These are phyloP conservation scores for Phialocephala subalpina DNA, from an alignment of 2,329 filamentous ascomycete species.

Conservation along the genomic window DNA sequence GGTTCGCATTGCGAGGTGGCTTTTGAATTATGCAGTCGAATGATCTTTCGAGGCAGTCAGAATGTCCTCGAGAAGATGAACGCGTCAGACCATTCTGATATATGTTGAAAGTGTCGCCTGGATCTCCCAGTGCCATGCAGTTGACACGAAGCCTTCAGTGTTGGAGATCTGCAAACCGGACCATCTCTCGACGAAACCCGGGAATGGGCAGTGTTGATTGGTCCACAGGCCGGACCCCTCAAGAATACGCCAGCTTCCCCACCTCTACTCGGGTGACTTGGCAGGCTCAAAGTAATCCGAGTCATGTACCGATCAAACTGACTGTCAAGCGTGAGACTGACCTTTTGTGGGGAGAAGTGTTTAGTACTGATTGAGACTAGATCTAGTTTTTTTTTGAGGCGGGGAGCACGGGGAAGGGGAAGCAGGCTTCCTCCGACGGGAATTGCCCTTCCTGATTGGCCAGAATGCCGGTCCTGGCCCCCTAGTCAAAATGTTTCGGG, in stretches of 20 bases:
- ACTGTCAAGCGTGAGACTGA: neutral
- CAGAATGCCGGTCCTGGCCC: neutral
- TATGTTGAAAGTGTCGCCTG: neutral
- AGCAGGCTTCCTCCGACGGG: neutral
- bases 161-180: neutral
- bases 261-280: slow-evolving; percentile 1
- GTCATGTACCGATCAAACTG: neutral
- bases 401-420: neutral
- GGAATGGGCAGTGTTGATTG: slow-evolving; percentile 19
- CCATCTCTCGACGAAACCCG: neutral
- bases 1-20: slow-evolving; percentile 7
- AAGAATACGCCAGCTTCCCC: neutral
- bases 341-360: neutral
- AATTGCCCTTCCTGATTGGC: neutral
- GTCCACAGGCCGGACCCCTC: slow-evolving; percentile 8
- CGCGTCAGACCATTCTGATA: slow-evolving; percentile 9
- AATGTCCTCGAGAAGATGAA: neutral
- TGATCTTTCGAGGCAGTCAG: neutral
- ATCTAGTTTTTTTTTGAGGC: neutral
- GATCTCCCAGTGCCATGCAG: neutral
- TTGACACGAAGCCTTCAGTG: neutral
- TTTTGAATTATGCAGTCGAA: slow-evolving; percentile 1
- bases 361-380: neutral
- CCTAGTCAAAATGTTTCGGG: neutral
- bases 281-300: neutral